Conservation (phyloP, 2,329 filamentous ascomycete species). For the Pestalotiopsis sp. region DNA sequence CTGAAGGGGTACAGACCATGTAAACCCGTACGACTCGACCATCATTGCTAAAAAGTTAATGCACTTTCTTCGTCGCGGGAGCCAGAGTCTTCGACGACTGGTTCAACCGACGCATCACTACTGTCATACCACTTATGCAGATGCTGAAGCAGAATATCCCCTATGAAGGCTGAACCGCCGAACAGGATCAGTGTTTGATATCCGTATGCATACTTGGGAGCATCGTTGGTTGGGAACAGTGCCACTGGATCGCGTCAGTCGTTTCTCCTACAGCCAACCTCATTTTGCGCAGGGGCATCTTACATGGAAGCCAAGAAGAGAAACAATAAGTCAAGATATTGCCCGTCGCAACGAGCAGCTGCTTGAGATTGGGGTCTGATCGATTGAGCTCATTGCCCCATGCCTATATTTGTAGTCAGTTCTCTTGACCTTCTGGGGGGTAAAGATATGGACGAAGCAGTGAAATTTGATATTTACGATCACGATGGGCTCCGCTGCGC, state of each 20-base stretch:
- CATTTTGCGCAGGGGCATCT: neutral
- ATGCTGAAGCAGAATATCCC: neutral
- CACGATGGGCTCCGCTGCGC: neutral
- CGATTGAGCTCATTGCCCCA: neutral
- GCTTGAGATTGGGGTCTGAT: neutral
- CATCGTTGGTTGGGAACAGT: neutral
- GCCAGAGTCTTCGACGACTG: neutral
- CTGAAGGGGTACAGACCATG: no score
- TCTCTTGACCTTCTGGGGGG: neutral
- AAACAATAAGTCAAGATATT: neutral
- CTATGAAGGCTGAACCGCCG: neutral
- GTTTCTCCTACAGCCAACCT: neutral
- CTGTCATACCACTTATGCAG: neutral
- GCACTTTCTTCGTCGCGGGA: neutral
- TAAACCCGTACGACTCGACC: neutral
- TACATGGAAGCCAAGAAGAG: neutral
- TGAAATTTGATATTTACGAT: neutral
- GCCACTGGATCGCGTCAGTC: neutral
- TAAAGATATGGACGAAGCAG: no score
- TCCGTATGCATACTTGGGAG: neutral
- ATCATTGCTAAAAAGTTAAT: neutral
- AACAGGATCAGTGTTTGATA: neutral
- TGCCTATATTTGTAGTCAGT: neutral
- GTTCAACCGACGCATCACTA: neutral
- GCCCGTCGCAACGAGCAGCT: neutral